These are phyloP conservation scores for Colletotrichum tofieldiae DNA, from an alignment of 2,329 filamentous ascomycete species.

Conservation along the genomic window DNA sequence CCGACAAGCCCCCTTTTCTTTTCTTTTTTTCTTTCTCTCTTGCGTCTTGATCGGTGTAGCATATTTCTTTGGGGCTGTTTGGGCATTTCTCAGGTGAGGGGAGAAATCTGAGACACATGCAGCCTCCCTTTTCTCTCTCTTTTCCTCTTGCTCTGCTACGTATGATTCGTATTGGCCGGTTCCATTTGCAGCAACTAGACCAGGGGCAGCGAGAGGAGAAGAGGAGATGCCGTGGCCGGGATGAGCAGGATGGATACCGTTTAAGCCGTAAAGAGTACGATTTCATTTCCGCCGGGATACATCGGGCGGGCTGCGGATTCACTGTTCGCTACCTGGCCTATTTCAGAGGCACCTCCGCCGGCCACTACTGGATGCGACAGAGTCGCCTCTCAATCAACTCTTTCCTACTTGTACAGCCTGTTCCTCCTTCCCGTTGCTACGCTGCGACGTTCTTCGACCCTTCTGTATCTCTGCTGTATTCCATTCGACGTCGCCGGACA, in stretches of 20 bases:
- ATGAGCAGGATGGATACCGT: background rate
- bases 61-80: background rate
- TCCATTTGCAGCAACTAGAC: background rate
- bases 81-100: slow-evolving; percentile 7
- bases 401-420: background rate
- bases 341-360: background rate
- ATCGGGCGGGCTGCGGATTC: background rate
- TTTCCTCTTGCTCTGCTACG: background rate
- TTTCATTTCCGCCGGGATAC: slow-evolving; percentile 14
- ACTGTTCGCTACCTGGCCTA: background rate
- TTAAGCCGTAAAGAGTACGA: background rate
- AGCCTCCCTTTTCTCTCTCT: slow-evolving; percentile 12
- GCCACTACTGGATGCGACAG: background rate
- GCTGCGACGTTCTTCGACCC: background rate
- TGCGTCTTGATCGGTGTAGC: background rate
- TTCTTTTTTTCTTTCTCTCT: background rate
- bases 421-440: background rate
- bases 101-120: slow-evolving; percentile 24
- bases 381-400: background rate
- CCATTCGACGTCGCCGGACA: background rate
- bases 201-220: background rate
- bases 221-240: background rate
- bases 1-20: background rate
- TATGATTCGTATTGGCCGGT: background rate
- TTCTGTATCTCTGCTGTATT: background rate